A percentile compares a stretch with the other conserved stretches of the same genome.
phyloP scores from a whole-genome alignment of 2,329 filamentous ascomycete species.

The Hypocrella siamensis region DNA sequence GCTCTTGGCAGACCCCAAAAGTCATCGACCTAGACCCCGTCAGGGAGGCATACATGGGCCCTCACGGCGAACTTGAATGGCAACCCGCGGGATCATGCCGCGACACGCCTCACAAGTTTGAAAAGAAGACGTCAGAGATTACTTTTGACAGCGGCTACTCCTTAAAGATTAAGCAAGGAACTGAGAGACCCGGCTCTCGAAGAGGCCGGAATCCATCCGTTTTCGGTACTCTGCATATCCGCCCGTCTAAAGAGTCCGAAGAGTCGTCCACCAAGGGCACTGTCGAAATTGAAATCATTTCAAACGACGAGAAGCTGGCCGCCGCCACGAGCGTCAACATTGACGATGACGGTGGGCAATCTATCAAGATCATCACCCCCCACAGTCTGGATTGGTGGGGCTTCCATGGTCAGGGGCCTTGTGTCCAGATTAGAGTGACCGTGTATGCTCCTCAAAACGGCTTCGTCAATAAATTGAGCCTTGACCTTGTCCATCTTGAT shows the following conservation, averaged over 20 bases:
- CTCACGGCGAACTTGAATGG: slow-evolving; percentile 12
- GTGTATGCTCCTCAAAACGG: slow-evolving; percentile 27
- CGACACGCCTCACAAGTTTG: slow-evolving; percentile 8
- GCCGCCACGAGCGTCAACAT: slow-evolving; percentile 18
- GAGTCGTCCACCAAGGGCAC: slow-evolving; percentile 16
- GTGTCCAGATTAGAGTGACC: slow-evolving; percentile 31
- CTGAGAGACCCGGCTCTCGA: slow-evolving; percentile 8
- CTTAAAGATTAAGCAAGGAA: slow-evolving; percentile 24
- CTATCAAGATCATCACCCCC: slow-evolving; percentile 24
- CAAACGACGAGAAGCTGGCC: slow-evolving; percentile 26
- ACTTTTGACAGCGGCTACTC: slow-evolving; percentile 18
- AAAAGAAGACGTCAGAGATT: slow-evolving; percentile 9
- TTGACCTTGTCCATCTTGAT: slow-evolving; percentile 23
- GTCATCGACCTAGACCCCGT: slow-evolving; percentile 11
- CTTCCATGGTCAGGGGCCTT: slow-evolving; percentile 16
- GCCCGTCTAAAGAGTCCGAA: slow-evolving; percentile 14
- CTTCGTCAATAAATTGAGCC: slow-evolving; percentile 18
- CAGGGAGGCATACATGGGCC: slow-evolving; percentile 8
- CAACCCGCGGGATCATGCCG: slow-evolving; percentile 11
- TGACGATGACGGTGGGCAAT: slow-evolving; percentile 14
- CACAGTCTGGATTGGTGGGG: slow-evolving; percentile 16
- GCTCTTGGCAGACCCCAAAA: slow-evolving; percentile 8
- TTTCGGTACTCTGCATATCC: slow-evolving; percentile 29
- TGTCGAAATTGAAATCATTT: slow-evolving; percentile 26
- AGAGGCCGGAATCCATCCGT: slow-evolving; percentile 18